These are phyloP conservation scores for Moringa oleifera DNA, from an alignment of 345 rosid species.

Conservation along the genomic window DNA sequence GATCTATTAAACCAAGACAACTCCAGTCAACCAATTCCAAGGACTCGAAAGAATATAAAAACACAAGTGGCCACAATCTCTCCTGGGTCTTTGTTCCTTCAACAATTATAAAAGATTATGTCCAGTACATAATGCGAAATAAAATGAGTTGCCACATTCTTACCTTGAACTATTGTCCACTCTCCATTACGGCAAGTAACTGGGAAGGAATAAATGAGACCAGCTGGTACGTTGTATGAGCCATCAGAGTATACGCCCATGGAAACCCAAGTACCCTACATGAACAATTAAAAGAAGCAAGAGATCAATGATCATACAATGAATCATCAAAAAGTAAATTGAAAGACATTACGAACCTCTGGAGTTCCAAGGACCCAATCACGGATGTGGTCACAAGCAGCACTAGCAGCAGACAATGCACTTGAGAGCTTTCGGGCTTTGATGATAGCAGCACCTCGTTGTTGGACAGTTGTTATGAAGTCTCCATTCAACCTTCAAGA, in stretches of 20 bases:
- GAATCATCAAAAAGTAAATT: background rate
- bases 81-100: too few relatives aligned
- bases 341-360: conserved; percentile 43
- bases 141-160: background rate
- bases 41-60: too few relatives aligned
- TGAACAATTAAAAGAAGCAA: conserved; percentile 8
- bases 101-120: too few relatives aligned
- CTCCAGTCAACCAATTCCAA: too few relatives aligned
- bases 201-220: conserved; percentile 94
- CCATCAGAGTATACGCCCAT: conserved; percentile 99
- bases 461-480: conserved; percentile 86
- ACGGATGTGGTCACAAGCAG: conserved; percentile 98
- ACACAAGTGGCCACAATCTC: too few relatives aligned
- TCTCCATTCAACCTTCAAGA: conserved; percentile 69
- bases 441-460: conserved; percentile 99
- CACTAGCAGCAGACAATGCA: conserved; percentile 97
- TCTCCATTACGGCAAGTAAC: conserved; percentile 84
- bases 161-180: conserved; percentile 95
- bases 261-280: conserved; percentile 92
- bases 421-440: conserved; percentile 94
- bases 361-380: conserved; percentile 99
- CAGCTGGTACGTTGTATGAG: conserved; percentile 91
- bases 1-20: too few relatives aligned
- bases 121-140: background rate
- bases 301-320: conserved; percentile 1